Evolutionary conservation across 2,329 filamentous ascomycete species (phyloP), one percentile per base, ranked within the genome.

Genomic region (Gliomastix tumulicola): DNA sequence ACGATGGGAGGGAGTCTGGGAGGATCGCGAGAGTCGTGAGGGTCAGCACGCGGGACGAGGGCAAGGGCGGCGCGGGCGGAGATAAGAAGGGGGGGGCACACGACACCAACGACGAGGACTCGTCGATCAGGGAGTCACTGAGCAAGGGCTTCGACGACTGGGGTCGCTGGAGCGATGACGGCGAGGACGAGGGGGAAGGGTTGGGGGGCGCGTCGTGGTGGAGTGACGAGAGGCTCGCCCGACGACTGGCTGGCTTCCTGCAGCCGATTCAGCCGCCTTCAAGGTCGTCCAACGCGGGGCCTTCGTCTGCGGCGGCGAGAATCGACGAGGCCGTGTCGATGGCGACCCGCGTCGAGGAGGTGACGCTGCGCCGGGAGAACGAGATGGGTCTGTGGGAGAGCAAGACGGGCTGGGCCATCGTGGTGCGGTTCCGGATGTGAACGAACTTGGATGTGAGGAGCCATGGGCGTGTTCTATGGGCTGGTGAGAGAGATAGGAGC

Each of bases 381-480:
- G 66, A 64, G 12, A 57, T 76, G 47, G 71, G 71, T 0, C 51
- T 76, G 2, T 69, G 65, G 61, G 70, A 76, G 48, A 69, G 66
- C 21, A 54, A 55, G 41, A 63, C 59, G 3, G 72, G 71, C 3
- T 75, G 63, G 59, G 71, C 62, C 1, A 54, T 76, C 21, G 63
- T 73, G 12, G 57, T 72, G 2, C 55, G 50, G 1, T 54, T 74
- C 4, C 11, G 25, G 25, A n/a, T n/a, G n/a, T n/a, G n/a, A n/a
- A n/a, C n/a, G n/a, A n/a, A n/a, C n/a, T n/a, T n/a, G n/a, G n/a
- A n/a, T n/a, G n/a, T n/a, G n/a, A n/a, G n/a, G n/a, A n/a, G n/a
- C n/a, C n/a, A n/a, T n/a, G n/a, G n/a, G n/a, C n/a, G n/a, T n/a
- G n/a, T n/a, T n/a, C n/a, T n/a, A n/a, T n/a, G n/a, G n/a, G n/a